Conservation (phyloP, 176 grass and related monocot genomes). For the Rhynchospora pubera region DNA sequence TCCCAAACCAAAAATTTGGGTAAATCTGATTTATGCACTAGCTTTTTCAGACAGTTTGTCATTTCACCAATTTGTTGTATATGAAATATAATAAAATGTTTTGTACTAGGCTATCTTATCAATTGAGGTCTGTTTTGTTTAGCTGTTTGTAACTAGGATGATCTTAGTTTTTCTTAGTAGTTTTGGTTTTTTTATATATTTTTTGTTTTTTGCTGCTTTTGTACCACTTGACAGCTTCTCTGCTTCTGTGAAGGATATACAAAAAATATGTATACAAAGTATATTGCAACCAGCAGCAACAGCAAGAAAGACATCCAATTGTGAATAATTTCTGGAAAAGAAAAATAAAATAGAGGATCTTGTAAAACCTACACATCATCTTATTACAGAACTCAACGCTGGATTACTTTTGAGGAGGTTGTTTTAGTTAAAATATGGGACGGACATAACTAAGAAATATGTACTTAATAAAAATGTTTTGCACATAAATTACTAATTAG, state of each 20-base stretch:
- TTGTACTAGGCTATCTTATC: too few relatives aligned
- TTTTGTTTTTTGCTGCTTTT: too few relatives aligned
- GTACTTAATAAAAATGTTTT: neutral
- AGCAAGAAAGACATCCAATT: neutral
- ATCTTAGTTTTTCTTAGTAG: too few relatives aligned
- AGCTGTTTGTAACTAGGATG: too few relatives aligned
- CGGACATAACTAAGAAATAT: neutral
- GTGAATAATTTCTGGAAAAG: neutral
- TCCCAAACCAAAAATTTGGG: neutral
- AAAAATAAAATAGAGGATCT: neutral
- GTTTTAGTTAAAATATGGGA: neutral
- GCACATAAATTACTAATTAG: neutral
- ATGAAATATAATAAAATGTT: too few relatives aligned
- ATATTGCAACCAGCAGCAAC: neutral
- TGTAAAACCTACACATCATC: neutral
- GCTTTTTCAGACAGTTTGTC: neutral
- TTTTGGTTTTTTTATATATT: too few relatives aligned
- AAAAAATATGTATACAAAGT: too few relatives aligned
- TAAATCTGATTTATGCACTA: neutral
- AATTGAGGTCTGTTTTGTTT: too few relatives aligned
- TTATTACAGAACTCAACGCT: neutral
- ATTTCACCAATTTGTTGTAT: neutral
- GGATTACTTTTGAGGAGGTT: neutral
- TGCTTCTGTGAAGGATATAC: too few relatives aligned
- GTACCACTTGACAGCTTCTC: too few relatives aligned